Conservation (phyloP, 345 rosid genomes). For the Acer negundo region DNA sequence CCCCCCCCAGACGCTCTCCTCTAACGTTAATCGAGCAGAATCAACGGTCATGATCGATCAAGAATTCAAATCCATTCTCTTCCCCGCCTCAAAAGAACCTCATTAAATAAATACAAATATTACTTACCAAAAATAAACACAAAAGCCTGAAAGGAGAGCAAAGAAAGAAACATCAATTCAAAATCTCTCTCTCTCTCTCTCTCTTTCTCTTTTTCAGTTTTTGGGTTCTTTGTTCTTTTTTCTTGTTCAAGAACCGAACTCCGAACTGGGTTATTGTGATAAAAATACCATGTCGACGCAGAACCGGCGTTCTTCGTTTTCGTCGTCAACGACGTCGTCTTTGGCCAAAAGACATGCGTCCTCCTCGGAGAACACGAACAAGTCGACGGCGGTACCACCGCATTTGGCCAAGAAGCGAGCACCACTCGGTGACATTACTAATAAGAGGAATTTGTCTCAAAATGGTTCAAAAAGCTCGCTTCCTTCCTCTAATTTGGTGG, state of each 20-base stretch:
- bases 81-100: slow-evolving; percentile 24
- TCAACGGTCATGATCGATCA: slow-evolving; percentile 33
- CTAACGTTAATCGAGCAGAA: slow-evolving; percentile 31
- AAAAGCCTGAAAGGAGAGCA: neutral
- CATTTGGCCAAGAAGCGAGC: slow-evolving; percentile 68
- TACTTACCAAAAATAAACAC: neutral
- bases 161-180: slow-evolving; percentile 1
- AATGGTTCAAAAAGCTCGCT: slow-evolving; percentile 39
- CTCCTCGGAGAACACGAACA: slow-evolving; percentile 47
- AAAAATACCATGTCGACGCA: slow-evolving; percentile 29
- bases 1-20: slow-evolving; percentile 35
- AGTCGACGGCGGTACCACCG: slow-evolving; percentile 36
- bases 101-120: neutral
- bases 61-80: slow-evolving; percentile 28
- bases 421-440: slow-evolving; percentile 74
- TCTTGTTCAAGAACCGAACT: slow-evolving; percentile 23
- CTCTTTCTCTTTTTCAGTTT: neutral
- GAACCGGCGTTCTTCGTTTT: slow-evolving; percentile 41
- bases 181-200: neutral
- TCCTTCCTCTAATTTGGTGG: slow-evolving; percentile 59
- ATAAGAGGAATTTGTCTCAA: slow-evolving; percentile 45
- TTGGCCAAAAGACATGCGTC: slow-evolving; percentile 47
- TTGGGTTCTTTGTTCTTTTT: neutral
- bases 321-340: slow-evolving; percentile 53
- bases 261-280: neutral